Percentiles rank a stretch among this genome's conserved stretches.
phyloP scores from a whole-genome alignment of 495 filamentous ascomycete genomes.

The Penicillium alfredii region DNA sequence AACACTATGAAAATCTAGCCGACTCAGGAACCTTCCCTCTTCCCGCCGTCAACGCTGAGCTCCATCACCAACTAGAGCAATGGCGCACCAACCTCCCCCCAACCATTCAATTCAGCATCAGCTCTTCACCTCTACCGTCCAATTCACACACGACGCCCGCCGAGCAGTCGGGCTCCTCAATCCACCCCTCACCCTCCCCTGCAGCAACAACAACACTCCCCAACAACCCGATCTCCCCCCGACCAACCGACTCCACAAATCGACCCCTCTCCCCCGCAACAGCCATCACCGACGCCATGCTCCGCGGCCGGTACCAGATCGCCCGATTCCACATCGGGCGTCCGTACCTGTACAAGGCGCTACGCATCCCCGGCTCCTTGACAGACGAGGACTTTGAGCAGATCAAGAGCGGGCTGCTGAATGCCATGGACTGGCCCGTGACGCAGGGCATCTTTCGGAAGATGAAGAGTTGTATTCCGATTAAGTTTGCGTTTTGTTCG shows the following conservation, averaged over 20 bases:
- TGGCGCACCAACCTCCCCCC: slow-evolving; percentile 43
- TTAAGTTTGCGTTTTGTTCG: slow-evolving; percentile 45
- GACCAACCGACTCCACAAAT: slow-evolving; percentile 15
- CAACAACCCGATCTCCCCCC: slow-evolving; percentile 17
- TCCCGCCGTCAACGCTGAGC: slow-evolving; percentile 40
- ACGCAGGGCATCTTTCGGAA: slow-evolving; percentile 38
- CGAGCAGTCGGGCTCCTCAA: slow-evolving; percentile 5
- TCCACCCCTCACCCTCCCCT: slow-evolving; percentile 22
- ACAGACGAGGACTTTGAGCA: slow-evolving; percentile 44
- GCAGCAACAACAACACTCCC: slow-evolving; percentile 24
- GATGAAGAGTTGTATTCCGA: slow-evolving; percentile 45
- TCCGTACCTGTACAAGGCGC: slow-evolving; percentile 44
- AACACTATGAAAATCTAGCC: slow-evolving; percentile 22
- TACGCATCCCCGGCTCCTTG: slow-evolving; percentile 33
- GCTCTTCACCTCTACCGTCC: slow-evolving; percentile 11
- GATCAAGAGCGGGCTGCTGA: slow-evolving; percentile 35
- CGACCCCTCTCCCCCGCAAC: slow-evolving; percentile 33
- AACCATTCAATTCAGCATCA: slow-evolving; percentile 36
- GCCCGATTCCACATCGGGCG: slow-evolving; percentile 46
- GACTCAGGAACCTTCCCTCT: slow-evolving; percentile 42
- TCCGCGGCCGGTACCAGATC: slow-evolving; percentile 40
- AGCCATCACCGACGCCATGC: slow-evolving; percentile 44
- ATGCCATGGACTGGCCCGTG: slow-evolving; percentile 45
- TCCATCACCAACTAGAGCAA: slow-evolving; percentile 43
- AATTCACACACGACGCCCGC: slow-evolving; percentile 13